Evolutionary conservation across 176 grass and related monocot species (phyloP), one percentile per base, ranked within the genome.

Genomic region (Areca catechu): DNA sequence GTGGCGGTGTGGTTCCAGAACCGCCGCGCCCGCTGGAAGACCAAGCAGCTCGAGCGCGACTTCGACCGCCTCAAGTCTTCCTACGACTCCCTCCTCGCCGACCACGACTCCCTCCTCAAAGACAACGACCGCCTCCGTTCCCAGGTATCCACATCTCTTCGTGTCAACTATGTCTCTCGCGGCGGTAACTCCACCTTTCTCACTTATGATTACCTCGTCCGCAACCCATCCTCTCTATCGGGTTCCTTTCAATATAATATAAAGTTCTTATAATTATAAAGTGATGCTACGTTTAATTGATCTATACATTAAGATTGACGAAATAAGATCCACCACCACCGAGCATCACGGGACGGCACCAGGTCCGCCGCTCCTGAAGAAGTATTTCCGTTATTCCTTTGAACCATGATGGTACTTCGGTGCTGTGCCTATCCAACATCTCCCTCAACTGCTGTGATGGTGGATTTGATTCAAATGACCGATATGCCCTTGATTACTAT

Each of bases 1-100:
- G 83, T 96, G 56, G 92, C 92, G 1, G 83, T 96, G 0, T 96
- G 92, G 92, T 96, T 96, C 53, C 92, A 96, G 71, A 90, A 96
- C 74, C 86, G 92, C 23, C 92, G 86, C 27, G 83, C 92, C 49
- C 77, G 92, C 12, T 96, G 83, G 92, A 96, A 96, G 77, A 90
- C 74, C 1, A 96, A 96, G 83, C 86, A 90, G 72, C 83, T 96
- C 3, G 92, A 96, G 77, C 78, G 73, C 50, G 92, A 96, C 69
- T 96, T 82, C 7, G 86, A 88, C 72, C 37, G 60, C 7, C 86
- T 96, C 69, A 96, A 85, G 72, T 71, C 77, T 17, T 76, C 82
- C 23, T 88, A 87, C 23, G 77, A 88, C 14, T 71, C 74, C 20
- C 92, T 96, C 53, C 67, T 76, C 54, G 57, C 75, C 15, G 71